Percentiles rank a stretch among this genome's conserved stretches.
Conservation (phyloP, 805 yeast genomes). For the Wickerhamomyces bisporus region DNA sequence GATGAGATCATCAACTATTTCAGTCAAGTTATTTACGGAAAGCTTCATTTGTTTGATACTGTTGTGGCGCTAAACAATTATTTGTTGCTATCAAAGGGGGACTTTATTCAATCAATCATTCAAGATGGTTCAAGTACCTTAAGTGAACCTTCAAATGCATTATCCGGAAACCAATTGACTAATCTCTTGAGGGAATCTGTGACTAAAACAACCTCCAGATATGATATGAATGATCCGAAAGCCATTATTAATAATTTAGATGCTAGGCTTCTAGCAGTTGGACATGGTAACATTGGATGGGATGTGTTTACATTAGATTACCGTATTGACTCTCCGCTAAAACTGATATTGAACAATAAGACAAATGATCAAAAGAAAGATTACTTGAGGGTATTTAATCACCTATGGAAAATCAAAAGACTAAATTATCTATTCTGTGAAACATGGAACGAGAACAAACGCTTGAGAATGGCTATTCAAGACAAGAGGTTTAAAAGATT, state of each 20-base stretch:
- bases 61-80: constrained; percentile 59
- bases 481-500: constrained; percentile 26
- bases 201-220: constrained; percentile 43
- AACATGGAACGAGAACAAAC: constrained; percentile 40
- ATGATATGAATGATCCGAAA: constrained; percentile 29
- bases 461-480: constrained; percentile 19
- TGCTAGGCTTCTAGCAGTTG: constrained; percentile 73
- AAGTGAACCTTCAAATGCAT: constrained; percentile 53
- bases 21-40: constrained; percentile 42
- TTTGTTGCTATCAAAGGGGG: constrained; percentile 72
- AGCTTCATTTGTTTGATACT: constrained; percentile 46
- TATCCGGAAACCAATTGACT: constrained; percentile 64
- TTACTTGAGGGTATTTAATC: constrained; percentile 78
- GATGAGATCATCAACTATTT: constrained; percentile 48
- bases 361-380: constrained; percentile 42
- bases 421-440: constrained; percentile 45
- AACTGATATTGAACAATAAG: constrained; percentile 49
- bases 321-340: constrained; percentile 45
- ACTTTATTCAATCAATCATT: constrained; percentile 67
- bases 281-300: constrained; percentile 80
- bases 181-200: constrained; percentile 62
- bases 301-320: constrained; percentile 89
- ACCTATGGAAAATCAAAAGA: constrained; percentile 74
- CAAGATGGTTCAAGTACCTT: constrained; percentile 48
- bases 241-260: constrained; percentile 56